These are phyloP conservation scores for Phytophthora agathidicida DNA, from an alignment of 352 stramenopile species.

Conservation along the genomic window DNA sequence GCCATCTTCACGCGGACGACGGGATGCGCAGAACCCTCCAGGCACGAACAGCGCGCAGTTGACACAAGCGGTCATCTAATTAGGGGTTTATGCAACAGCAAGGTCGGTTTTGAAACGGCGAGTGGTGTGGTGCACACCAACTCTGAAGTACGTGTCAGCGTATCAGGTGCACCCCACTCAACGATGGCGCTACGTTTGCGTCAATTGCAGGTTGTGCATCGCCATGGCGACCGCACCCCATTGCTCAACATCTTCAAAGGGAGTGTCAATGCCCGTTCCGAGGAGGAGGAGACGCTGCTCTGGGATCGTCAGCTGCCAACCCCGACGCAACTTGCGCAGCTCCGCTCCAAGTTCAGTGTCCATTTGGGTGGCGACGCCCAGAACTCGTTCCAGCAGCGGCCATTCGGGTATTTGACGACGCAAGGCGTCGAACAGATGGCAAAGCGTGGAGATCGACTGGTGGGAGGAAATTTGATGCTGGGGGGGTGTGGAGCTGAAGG, in stretches of 20 bases:
- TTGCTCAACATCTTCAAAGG: slow-evolving; percentile 73
- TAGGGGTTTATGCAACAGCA: not conserved
- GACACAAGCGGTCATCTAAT: slow-evolving; percentile 21
- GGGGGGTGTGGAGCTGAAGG: not conserved
- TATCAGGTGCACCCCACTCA: slow-evolving; percentile 1
- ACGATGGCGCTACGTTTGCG: slow-evolving; percentile 53
- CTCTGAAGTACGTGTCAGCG: slow-evolving; percentile 13
- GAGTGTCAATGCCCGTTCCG: slow-evolving; percentile 23
- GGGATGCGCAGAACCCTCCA: slow-evolving; percentile 7
- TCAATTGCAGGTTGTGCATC: slow-evolving; percentile 81
- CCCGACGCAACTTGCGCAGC: slow-evolving; percentile 36
- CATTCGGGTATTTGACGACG: slow-evolving; percentile 73
- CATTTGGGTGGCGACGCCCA: slow-evolving; percentile 14
- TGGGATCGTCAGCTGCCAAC: slow-evolving; percentile 57
- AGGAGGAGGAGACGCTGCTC: slow-evolving; percentile 44
- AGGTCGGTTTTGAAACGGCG: slow-evolving; percentile 4
- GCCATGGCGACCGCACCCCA: slow-evolving; percentile 81
- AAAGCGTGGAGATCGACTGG: slow-evolving; percentile 51
- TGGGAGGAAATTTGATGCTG: slow-evolving; percentile 16
- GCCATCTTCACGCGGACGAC: slow-evolving; percentile 20
- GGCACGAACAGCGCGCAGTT: slow-evolving; percentile 2
- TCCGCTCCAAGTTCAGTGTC: slow-evolving; percentile 43
- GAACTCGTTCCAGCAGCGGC: slow-evolving; percentile 52
- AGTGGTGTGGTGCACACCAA: slow-evolving; percentile 30
- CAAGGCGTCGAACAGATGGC: slow-evolving; percentile 76